These are phyloP conservation scores for Salix purpurea DNA, from an alignment of 345 rosid genomes.

Conservation along the genomic window DNA sequence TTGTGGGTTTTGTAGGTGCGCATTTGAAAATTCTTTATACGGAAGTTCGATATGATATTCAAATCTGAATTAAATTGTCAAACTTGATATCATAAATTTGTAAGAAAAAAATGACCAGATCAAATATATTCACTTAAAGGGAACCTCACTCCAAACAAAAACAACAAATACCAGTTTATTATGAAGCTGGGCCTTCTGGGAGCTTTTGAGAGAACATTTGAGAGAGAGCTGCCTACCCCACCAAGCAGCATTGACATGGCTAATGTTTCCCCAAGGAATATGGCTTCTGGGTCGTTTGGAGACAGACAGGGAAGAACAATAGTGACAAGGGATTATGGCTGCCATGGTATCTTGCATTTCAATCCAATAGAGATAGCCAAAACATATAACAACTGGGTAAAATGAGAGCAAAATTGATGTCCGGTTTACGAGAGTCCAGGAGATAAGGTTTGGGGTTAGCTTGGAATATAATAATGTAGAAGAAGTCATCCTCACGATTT, in stretches of 20 bases:
- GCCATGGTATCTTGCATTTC: conserved; percentile 32
- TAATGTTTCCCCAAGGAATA: conserved; percentile 14
- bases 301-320: conserved; percentile 33
- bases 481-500: conserved; percentile 30
- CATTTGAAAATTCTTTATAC: too few relatives aligned
- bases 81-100: too few relatives aligned
- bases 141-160: not conserved
- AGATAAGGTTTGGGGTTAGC: conserved; percentile 19
- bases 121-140: too few relatives aligned
- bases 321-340: conserved; percentile 40
- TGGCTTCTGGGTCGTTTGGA: conserved; percentile 31
- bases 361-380: not conserved
- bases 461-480: not conserved
- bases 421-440: too few relatives aligned
- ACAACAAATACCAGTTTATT: conserved; percentile 36
- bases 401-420: not conserved
- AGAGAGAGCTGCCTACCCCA: conserved; percentile 21
- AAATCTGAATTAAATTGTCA: too few relatives aligned
- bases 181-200: conserved; percentile 19
- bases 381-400: not conserved
- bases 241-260: conserved; percentile 10
- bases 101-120: too few relatives aligned
- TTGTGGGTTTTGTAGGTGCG: too few relatives aligned
- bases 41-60: too few relatives aligned
- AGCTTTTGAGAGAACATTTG: conserved; percentile 35